phyloP scores from a whole-genome alignment of 2,329 filamentous ascomycete species.

The Juglanconis juglandina region DNA sequence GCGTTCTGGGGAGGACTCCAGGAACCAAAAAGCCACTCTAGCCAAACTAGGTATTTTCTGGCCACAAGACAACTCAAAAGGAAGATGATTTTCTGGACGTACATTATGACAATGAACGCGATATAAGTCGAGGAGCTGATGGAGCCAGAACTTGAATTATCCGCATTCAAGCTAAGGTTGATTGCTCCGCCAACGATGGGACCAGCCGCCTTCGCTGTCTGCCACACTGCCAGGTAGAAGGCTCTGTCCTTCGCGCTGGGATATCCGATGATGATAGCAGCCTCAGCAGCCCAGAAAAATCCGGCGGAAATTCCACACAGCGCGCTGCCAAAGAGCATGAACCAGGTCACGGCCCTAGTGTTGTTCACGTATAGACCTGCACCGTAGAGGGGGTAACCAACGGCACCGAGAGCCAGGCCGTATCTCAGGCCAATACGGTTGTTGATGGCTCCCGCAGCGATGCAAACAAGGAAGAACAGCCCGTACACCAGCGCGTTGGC shows the following conservation, averaged over 20 bases:
- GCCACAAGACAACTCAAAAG: neutral
- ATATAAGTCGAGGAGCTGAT: slow-evolving; percentile 20
- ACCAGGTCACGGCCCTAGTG: slow-evolving; percentile 48
- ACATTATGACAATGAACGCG: slow-evolving; percentile 31
- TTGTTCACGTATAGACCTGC: slow-evolving; percentile 49
- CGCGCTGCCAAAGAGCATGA: slow-evolving; percentile 46
- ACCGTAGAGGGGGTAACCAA: slow-evolving; percentile 46
- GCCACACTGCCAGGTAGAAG: slow-evolving; percentile 43
- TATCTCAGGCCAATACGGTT: slow-evolving; percentile 46
- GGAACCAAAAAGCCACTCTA: neutral
- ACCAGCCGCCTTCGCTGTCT: slow-evolving; percentile 15
- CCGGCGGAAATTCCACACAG: slow-evolving; percentile 46
- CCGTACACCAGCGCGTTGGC: slow-evolving; percentile 50
- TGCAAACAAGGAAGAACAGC: slow-evolving; percentile 42
- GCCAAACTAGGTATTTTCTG: too few species aligned
- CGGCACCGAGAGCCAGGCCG: slow-evolving; percentile 41
- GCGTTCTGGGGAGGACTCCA: neutral
- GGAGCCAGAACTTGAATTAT: slow-evolving; percentile 13
- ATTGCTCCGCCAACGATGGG: slow-evolving; percentile 21
- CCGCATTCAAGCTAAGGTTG: slow-evolving; percentile 20
- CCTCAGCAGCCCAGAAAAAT: slow-evolving; percentile 49
- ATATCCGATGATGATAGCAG: slow-evolving; percentile 47
- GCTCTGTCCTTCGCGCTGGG: slow-evolving; percentile 45
- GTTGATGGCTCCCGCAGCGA: slow-evolving; percentile 45
- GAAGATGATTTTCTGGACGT: neutral